Conservation (phyloP, 2,329 filamentous ascomycete species). For the Lojkania enalia region DNA sequence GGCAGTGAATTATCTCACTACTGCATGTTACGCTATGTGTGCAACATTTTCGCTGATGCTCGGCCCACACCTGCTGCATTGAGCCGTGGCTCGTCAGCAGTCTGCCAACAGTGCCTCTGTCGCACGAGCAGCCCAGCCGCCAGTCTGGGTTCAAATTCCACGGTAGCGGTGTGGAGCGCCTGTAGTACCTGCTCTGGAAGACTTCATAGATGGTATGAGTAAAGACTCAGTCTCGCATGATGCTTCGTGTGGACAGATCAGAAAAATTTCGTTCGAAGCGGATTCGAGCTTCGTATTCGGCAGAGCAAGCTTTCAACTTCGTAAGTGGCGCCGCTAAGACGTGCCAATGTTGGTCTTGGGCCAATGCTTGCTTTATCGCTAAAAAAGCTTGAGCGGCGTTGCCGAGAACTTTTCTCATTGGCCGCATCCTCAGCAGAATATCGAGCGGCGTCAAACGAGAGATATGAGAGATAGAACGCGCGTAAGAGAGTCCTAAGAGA, state of each 20-base stretch:
- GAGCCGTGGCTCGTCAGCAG: neutral
- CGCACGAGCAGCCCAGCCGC: no score
- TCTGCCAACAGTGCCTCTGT: neutral
- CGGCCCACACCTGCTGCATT: neutral
- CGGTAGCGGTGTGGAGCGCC: no score
- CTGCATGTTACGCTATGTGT: neutral
- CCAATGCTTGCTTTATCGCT: neutral
- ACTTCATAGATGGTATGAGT: no score
- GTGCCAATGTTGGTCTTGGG: neutral
- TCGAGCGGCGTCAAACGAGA: neutral
- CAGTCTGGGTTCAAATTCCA: no score
- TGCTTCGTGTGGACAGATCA: no score
- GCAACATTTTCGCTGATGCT: neutral
- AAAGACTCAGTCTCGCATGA: no score
- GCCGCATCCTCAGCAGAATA: neutral
- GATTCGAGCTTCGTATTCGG: constrained; percentile 1
- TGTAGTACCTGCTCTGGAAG: no score
- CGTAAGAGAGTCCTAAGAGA: neutral
- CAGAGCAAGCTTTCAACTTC: neutral
- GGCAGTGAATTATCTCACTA: neutral
- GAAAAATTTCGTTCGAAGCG: no score
- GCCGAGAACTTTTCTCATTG: neutral
- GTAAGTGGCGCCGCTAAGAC: neutral
- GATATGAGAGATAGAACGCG: neutral
- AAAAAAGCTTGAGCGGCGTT: neutral